Evolutionary conservation across 768 basidiomycete genomes (phyloP).

Genomic region (Ramaria sp.): DNA sequence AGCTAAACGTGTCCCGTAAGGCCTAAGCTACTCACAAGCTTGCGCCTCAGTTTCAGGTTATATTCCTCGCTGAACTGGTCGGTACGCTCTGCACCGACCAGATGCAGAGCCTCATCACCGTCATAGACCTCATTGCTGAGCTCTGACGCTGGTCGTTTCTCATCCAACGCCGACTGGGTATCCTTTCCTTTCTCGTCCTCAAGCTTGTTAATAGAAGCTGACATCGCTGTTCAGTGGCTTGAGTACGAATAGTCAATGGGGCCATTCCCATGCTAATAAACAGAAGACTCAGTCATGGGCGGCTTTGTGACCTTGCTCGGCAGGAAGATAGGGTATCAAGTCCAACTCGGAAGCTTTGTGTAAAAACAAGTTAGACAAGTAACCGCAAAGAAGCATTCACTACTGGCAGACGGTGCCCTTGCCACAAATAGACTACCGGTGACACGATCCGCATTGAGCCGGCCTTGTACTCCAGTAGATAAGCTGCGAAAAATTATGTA

Average conservation of each 20-base stretch:
- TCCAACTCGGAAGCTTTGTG: no score
- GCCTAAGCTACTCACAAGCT: constrained; percentile 32
- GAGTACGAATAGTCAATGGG: neutral
- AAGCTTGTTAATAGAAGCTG: neutral
- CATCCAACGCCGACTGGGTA: neutral
- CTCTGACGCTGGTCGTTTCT: constrained; percentile 2
- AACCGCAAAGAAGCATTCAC: no score
- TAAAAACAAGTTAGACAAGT: no score
- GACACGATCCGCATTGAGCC: no score
- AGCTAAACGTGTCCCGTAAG: neutral
- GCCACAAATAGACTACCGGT: neutral
- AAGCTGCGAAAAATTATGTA: no score
- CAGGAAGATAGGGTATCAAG: neutral
- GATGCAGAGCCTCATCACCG: constrained; percentile 50
- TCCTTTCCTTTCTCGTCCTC: neutral
- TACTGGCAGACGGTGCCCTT: no score
- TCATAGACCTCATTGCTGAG: constrained; percentile 14
- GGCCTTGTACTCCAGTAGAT: neutral
- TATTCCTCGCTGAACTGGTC: constrained; percentile 51
- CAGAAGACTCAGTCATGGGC: neutral
- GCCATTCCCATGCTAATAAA: neutral
- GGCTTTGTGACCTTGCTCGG: neutral
- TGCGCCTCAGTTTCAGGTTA: constrained; percentile 43
- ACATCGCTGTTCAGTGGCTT: neutral
- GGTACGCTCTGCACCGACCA: constrained; percentile 44